Percentiles rank a stretch among this genome's conserved stretches.
phyloP scores from a whole-genome alignment of 768 basidiomycete genomes.

The Russula brevipes region DNA sequence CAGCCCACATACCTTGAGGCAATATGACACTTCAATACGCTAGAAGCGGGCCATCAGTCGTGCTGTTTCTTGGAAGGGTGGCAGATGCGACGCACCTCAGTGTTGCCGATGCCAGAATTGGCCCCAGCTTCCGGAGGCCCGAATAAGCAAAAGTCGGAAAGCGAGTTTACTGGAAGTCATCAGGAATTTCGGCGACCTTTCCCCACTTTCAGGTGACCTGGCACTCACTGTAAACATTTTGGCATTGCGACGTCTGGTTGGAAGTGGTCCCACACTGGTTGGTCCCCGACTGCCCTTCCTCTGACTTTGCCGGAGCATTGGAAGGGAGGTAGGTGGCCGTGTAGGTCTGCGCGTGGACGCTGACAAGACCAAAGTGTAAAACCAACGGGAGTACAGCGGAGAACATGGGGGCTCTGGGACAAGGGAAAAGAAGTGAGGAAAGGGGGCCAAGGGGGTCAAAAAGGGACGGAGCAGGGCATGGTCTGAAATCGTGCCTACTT shows the following conservation, averaged over 20 bases:
- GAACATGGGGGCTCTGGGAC: conserved; percentile 7
- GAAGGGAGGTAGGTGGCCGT: conserved; percentile 47
- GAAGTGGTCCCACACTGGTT: conserved; percentile 57
- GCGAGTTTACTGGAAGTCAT: conserved; percentile 44
- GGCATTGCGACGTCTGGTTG: conserved; percentile 58
- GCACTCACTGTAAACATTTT: conserved; percentile 54
- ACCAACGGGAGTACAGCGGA: conserved; percentile 12
- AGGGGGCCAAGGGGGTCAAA: background rate
- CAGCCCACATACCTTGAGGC: conserved; percentile 36
- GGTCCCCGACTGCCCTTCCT: conserved; percentile 58
- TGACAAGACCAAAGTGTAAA: conserved; percentile 17
- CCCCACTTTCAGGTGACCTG: too few species aligned
- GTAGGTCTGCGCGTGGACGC: conserved; percentile 35
- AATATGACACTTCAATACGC: conserved; percentile 52
- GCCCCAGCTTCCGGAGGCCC: conserved; percentile 48
- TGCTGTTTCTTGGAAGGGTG: conserved; percentile 1
- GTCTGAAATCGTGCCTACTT: background rate
- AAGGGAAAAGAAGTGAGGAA: background rate
- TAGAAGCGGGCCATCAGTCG: conserved; percentile 39
- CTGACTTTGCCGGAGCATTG: conserved; percentile 43
- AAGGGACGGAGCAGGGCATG: background rate
- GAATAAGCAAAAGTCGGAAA: conserved; percentile 55
- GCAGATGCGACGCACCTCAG: conserved; percentile 45
- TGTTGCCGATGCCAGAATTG: conserved; percentile 51
- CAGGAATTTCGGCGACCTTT: background rate